Evolutionary conservation across 148 eudicot genomes (phyloP).

Genomic region (Agrostemma githago): DNA sequence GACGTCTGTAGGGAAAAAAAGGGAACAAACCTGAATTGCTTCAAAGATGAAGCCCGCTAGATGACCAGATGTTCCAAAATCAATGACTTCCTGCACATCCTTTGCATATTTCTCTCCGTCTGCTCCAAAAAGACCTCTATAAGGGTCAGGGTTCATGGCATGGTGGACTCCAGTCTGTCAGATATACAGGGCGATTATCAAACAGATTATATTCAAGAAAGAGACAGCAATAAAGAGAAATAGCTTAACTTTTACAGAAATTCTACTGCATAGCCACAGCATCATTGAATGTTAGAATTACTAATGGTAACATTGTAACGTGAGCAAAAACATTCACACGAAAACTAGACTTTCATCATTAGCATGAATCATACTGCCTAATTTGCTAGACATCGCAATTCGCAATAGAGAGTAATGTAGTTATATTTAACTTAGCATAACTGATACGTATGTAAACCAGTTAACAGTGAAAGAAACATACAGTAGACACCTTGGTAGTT

Average conservation of each 20-base stretch:
- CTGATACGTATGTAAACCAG: not conserved
- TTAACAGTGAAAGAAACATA: not conserved
- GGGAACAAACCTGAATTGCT: constrained; percentile 64
- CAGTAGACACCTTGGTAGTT: not conserved
- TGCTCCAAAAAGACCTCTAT: constrained; percentile 90
- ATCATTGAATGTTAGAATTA: not conserved
- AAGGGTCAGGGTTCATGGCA: constrained; percentile 88
- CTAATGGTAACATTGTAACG: not conserved
- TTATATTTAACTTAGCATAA: not conserved
- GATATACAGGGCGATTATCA: constrained; percentile 7
- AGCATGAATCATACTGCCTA: not conserved
- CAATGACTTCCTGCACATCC: constrained; percentile 79
- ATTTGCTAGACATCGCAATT: not conserved
- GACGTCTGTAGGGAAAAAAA: not conserved
- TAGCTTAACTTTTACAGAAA: not conserved
- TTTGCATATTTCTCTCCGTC: constrained; percentile 82
- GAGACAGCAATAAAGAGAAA: not conserved
- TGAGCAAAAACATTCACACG: not conserved
- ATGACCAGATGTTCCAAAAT: constrained; percentile 79
- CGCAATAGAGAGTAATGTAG: not conserved
- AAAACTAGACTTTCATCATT: not conserved
- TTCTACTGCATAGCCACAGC: not conserved
- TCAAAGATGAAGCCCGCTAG: constrained; percentile 83
- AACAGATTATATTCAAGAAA: not conserved
- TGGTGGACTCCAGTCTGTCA: constrained; percentile 92